Base-by-base conservation (phyloP, 352 stramenopile species). In the Phytophthora cryptogea region DNA sequence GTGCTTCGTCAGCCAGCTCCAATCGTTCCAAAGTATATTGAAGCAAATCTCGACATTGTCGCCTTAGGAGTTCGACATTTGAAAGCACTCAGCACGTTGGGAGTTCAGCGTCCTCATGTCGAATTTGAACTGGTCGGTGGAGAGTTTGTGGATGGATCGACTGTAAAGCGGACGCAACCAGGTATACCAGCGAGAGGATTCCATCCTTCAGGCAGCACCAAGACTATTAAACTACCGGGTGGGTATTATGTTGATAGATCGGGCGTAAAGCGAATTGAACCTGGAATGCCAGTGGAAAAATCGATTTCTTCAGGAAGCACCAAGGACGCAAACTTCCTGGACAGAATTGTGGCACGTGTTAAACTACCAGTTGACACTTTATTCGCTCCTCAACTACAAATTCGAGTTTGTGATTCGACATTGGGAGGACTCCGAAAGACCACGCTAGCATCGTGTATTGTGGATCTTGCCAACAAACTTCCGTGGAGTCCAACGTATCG, bases 271-370 rank as follows among this genome's bases (percentile, higher is more conserved):
- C 73, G 76, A 2, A 84, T 70, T 0, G 75, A 80, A 23, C 61
- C 79, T 3, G 73, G 74, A n/a, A 26, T 75, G 6, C 16, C 36
- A 5, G 10, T 31, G 14, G 39, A 30, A 13, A 10, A 27, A 11
- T 36, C 44, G 17, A 32, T 30, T 0, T 27, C 33, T 10, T 73
- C 59, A 4, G 45, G 49, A 4, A 77, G 64, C 27, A 77, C 68
- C 39, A 93, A 93, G 36, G 20, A 93, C 17, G 82, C 74, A 3
- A 93, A 91, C 20, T 80, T 92, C n/a, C 51, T 92, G 11, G 82
- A 93, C 23, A 65, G 70, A 8, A 66, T 90, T 8, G 64, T 81
- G 1, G 56, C 84, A 8, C 55, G 63, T 4, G 77, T 76, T 0
- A 83, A 79, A 49, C 44, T 93, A 0, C 84, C 82, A 2, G 37